A percentile compares a stretch with the other conserved stretches of the same genome.
Conservation (phyloP, 2,329 filamentous ascomycete species). For the Aspergillus alliaceus region DNA sequence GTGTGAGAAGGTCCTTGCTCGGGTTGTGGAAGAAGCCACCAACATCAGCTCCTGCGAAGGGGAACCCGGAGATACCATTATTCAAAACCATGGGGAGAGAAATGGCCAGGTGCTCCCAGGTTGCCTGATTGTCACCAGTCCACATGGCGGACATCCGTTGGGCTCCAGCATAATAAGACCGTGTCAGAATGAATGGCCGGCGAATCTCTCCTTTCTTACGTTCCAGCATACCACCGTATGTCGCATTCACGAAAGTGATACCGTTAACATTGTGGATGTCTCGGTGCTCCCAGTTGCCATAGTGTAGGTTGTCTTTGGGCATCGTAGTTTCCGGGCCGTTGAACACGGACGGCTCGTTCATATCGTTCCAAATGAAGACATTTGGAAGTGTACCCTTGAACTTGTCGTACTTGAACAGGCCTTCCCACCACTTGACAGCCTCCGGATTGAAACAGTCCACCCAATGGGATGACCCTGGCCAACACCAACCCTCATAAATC, state of each 20-base stretch:
- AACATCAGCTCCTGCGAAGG: conserved; percentile 92
- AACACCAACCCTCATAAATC: conserved; percentile 96
- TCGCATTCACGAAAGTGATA: conserved; percentile 93
- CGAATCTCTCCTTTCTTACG: conserved; percentile 83
- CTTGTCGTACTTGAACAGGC: conserved; percentile 79
- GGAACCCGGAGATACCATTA: conserved; percentile 89
- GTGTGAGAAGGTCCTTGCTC: conserved; percentile 81
- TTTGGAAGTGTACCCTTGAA: conserved; percentile 88
- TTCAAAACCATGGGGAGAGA: conserved; percentile 91
- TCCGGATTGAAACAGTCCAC: conserved; percentile 94
- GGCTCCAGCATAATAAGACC: conserved; percentile 87
- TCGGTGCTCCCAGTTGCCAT: conserved; percentile 91
- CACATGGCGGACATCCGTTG: conserved; percentile 94
- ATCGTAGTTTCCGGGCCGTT: conserved; percentile 98
- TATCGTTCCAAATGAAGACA: conserved; percentile 97
- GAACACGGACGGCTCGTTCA: conserved; percentile 99
- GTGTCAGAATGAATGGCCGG: conserved; percentile 88
- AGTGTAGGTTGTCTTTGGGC: conserved; percentile 96
- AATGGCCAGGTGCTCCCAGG: conserved; percentile 85
- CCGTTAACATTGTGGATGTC: conserved; percentile 96
- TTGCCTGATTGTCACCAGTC: conserved; percentile 96
- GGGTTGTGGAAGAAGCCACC: conserved; percentile 98
- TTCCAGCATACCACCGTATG: conserved; percentile 77
- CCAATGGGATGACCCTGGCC: conserved; percentile 97
- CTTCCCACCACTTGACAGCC: conserved; percentile 86